Conservation (phyloP, 1,284 basidiomycete genomes). For the Apiotrichum gamsii region DNA sequence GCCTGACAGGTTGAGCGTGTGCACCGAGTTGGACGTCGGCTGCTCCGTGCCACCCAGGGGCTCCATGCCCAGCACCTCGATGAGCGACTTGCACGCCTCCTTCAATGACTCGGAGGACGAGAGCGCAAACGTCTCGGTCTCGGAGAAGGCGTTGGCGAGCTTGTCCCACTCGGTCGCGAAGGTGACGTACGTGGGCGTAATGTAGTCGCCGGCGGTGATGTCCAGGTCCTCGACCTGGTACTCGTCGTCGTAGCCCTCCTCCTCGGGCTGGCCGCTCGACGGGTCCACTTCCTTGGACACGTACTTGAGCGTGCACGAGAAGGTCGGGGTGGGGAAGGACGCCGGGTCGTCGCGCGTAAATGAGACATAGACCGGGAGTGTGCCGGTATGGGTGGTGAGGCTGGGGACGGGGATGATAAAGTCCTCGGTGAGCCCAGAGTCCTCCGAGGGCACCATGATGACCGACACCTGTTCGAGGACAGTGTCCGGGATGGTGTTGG, state of each 20-base stretch:
- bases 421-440: slow-evolving; percentile 77
- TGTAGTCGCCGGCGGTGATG: slow-evolving; percentile 82
- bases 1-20: slow-evolving; percentile 90
- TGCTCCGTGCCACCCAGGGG: slow-evolving; percentile 80
- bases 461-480: slow-evolving; percentile 95
- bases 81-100: slow-evolving; percentile 41
- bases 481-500: slow-evolving; percentile 97
- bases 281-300: slow-evolving; percentile 97
- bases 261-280: slow-evolving; percentile 90
- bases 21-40: slow-evolving; percentile 76
- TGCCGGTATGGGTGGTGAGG: slow-evolving; percentile 63
- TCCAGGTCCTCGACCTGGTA: slow-evolving; percentile 97
- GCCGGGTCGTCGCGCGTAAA: slow-evolving; percentile 76
- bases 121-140: slow-evolving; percentile 90
- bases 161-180: slow-evolving; percentile 95
- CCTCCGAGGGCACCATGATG: slow-evolving; percentile 73
- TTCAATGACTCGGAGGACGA: slow-evolving; percentile 81
- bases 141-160: slow-evolving; percentile 63
- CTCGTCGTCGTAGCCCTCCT: slow-evolving; percentile 97
- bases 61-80: slow-evolving; percentile 84
- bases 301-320: slow-evolving; percentile 90
- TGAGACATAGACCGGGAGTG: slow-evolving; percentile 83
- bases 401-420: slow-evolving; percentile 84
- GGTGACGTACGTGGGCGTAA: slow-evolving; percentile 83
- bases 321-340: slow-evolving; percentile 76